Percentiles rank a stretch among this genome's conserved stretches.
Evolutionary conservation across 805 yeast species (phyloP).

Genomic region (Isabelozyma gotoi): DNA sequence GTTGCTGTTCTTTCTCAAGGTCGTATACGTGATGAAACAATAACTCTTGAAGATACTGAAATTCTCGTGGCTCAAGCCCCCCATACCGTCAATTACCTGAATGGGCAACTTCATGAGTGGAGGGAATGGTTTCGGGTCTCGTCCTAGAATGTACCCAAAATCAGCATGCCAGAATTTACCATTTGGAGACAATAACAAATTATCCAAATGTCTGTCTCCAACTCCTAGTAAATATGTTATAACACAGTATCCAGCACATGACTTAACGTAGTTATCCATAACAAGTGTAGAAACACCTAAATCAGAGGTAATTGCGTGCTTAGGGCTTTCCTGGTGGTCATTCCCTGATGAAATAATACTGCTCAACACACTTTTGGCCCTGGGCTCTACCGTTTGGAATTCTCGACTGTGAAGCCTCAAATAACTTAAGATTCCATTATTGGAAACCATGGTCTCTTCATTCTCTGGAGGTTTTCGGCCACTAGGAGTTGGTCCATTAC

Average conservation of each 20-base stretch:
- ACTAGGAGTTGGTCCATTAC: not conserved
- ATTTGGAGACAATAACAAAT: slow-evolving; percentile 71
- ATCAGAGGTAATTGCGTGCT: slow-evolving; percentile 34
- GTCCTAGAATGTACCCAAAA: slow-evolving; percentile 93
- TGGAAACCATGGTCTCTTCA: slow-evolving; percentile 13
- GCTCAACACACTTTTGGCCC: slow-evolving; percentile 19
- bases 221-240: slow-evolving; percentile 93
- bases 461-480: not conserved
- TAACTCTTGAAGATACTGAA: slow-evolving; percentile 85
- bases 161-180: slow-evolving; percentile 97
- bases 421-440: slow-evolving; percentile 75
- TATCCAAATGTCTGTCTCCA: slow-evolving; percentile 96
- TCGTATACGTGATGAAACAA: slow-evolving; percentile 92
- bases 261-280: slow-evolving; percentile 91
- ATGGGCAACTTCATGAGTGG: slow-evolving; percentile 97
- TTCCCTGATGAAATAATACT: slow-evolving; percentile 5
- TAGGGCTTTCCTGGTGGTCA: slow-evolving; percentile 13
- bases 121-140: slow-evolving; percentile 98
- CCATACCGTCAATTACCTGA: slow-evolving; percentile 97
- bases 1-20: slow-evolving; percentile 84
- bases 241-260: slow-evolving; percentile 98
- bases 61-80: slow-evolving; percentile 84
- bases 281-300: slow-evolving; percentile 58
- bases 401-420: slow-evolving; percentile 55
- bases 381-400: slow-evolving; percentile 25